These are phyloP conservation scores for Salix udensis DNA, from an alignment of 345 rosid genomes.

Conservation along the genomic window DNA sequence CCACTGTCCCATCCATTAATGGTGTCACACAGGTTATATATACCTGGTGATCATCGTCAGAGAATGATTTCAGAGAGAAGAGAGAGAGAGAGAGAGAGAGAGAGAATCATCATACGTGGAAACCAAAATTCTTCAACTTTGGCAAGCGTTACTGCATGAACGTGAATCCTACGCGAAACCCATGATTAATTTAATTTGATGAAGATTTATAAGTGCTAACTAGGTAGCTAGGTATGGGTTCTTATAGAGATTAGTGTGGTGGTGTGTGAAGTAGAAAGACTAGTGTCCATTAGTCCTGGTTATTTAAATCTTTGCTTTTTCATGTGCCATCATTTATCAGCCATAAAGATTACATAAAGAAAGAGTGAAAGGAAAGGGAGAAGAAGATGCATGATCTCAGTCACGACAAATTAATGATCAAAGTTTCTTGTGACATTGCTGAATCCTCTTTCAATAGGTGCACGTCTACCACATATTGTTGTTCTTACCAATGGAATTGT, in stretches of 20 bases:
- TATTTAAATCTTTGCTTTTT: not conserved
- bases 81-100: constrained; percentile 5
- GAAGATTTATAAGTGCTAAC: not conserved
- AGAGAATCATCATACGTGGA: constrained; percentile 26
- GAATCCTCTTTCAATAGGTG: not conserved
- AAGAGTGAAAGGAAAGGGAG: not conserved
- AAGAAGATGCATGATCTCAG: not conserved
- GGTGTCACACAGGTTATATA: not conserved
- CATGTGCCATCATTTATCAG: not conserved
- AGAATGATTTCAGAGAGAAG: constrained; percentile 1
- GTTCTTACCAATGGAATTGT: not conserved
- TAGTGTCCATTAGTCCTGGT: not conserved
- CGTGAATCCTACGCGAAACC: constrained; percentile 48
- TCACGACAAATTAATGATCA: constrained; percentile 34
- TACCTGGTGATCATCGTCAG: not conserved
- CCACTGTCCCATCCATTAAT: constrained; percentile 12
- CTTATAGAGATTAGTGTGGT: constrained; percentile 3
- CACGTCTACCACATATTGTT: not conserved
- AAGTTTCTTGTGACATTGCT: constrained; percentile 3
- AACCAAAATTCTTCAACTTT: constrained; percentile 8
- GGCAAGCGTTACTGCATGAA: constrained; percentile 13
- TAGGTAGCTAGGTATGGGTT: not conserved
- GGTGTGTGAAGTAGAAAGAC: not conserved
- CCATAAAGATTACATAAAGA: not conserved
- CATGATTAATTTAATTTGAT: constrained; percentile 7